A percentile compares a stretch with the other conserved stretches of the same genome.
Conservation (phyloP, 768 basidiomycete genomes). For the Suillus weaverae region DNA sequence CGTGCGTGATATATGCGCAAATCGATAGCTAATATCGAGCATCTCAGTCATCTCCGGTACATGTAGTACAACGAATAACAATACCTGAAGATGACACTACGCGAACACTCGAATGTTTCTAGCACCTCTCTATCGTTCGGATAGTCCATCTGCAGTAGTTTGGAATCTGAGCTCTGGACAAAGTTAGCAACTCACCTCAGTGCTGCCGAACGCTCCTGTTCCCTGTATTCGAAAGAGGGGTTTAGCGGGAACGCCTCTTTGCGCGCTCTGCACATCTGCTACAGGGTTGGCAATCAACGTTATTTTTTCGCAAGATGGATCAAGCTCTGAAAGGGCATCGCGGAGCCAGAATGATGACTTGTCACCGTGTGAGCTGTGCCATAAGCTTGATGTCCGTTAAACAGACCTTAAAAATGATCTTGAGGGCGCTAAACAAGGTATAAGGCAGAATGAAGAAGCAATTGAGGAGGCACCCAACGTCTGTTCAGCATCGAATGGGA, state of each 20-base stretch:
- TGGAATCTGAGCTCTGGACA: neutral
- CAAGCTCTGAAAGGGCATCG: slow-evolving; percentile 88
- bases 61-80: neutral
- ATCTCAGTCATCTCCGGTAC: neutral
- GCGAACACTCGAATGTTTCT: slow-evolving; percentile 83
- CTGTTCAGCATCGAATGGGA: slow-evolving; percentile 70
- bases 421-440: slow-evolving; percentile 53
- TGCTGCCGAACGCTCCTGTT: slow-evolving; percentile 78
- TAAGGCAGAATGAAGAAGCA: slow-evolving; percentile 4
- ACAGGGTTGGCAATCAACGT: slow-evolving; percentile 80
- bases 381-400: neutral
- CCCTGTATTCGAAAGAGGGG: slow-evolving; percentile 82
- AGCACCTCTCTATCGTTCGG: slow-evolving; percentile 90
- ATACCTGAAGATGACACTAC: slow-evolving; percentile 70
- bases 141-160: slow-evolving; percentile 79
- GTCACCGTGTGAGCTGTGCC: neutral
- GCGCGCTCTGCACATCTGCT: slow-evolving; percentile 23
- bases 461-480: slow-evolving; percentile 40
- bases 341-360: slow-evolving; percentile 86
- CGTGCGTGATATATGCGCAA: slow-evolving; percentile 71
- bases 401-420: slow-evolving; percentile 81
- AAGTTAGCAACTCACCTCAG: slow-evolving; percentile 55
- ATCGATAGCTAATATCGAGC: slow-evolving; percentile 64
- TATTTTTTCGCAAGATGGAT: slow-evolving; percentile 83
- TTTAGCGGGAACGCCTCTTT: slow-evolving; percentile 31